Conservation (phyloP, 2,329 filamentous ascomycete genomes). For the Blumeria hordei region DNA sequence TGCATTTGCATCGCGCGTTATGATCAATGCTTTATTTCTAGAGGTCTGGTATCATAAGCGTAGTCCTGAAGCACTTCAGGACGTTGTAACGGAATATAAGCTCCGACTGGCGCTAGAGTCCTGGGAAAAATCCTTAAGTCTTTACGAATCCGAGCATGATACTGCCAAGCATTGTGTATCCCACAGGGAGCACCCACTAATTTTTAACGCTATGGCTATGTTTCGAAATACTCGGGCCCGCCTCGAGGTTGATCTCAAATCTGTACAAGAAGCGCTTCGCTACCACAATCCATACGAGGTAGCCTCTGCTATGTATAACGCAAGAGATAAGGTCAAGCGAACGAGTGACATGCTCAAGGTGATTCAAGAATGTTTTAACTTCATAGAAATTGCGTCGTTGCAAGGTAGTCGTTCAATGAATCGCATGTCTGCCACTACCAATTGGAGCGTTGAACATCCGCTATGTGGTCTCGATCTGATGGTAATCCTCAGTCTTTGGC, state of each 20-base stretch:
- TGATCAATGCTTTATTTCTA: conserved; percentile 96
- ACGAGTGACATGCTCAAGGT: conserved; percentile 97
- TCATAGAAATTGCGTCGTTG: conserved; percentile 81
- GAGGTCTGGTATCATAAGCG: conserved; percentile 99
- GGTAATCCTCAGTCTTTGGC: conserved; percentile 92
- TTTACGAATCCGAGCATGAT: conserved; percentile 78
- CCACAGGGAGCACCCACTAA: conserved; percentile 83
- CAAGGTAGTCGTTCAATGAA: conserved; percentile 96
- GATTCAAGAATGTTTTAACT: conserved; percentile 92
- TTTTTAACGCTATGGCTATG: conserved; percentile 96
- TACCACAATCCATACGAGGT: conserved; percentile 97
- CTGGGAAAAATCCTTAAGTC: conserved; percentile 91
- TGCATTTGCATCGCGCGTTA: conserved; percentile 85
- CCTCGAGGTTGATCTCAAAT: conserved; percentile 84
- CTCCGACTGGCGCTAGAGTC: conserved; percentile 84
- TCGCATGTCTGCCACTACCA: conserved; percentile 72
- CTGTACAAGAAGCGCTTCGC: conserved; percentile 75
- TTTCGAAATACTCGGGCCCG: conserved; percentile 84
- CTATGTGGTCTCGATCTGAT: conserved; percentile 92
- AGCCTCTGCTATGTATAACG: conserved; percentile 84
- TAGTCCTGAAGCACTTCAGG: conserved; percentile 88
- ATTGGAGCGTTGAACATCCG: conserved; percentile 97
- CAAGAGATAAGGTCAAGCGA: conserved; percentile 80
- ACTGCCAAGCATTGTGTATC: conserved; percentile 78
- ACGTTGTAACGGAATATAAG: conserved; percentile 96